Base-by-base conservation (phyloP, 2,329 filamentous ascomycete genomes). In the Salinomyces thailandicus region DNA sequence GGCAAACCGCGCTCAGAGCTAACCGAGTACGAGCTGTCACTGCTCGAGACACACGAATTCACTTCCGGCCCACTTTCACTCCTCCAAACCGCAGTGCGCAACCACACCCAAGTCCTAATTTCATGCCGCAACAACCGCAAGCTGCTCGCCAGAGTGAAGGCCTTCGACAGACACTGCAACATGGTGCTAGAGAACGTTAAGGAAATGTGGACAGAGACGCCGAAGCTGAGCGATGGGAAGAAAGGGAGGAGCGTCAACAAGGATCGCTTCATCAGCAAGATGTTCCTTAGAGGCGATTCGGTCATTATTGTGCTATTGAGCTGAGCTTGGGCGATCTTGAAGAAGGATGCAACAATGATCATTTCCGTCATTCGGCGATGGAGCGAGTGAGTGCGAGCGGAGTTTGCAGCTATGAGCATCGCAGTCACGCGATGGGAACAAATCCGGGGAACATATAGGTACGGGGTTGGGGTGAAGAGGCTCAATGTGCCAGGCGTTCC, bases 181-280 rank as follows among this genome's bases (percentile, higher is more conserved):
- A 96, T 98, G 91, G 84, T 94, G 3, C 71, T 95, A 32, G 86
- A 94, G 70, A 94, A 94, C 51, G 86, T 93, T 29, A 93, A 93
- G 72, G 91, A 98, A 68, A 96, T 98, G 89, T 98, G 91, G 91
- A 95, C 87, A 7, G 91, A 98, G 68, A 91, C 83, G 38, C 86
- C 89, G 33, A 71, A 78, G 43, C 72, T 84, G 55, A 78, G 82
- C 15, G 81, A 79, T 48, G 89, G 89, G 48, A 91, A 89, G 70
- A 87, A 86, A 67, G 87, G 87, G 38, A 72, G 81, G 54, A 79
- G 82, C 30, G 85, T 96, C 45, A 98, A 98, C 69, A 95, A 96
- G 76, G 91, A 98, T 64, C 73, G 91, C 28, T 95, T 95, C 64
- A 91, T 96, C 56, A 93, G 85, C 73, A 95, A 95, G 70, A 89